Conservation (phyloP, 202 grass and related monocot species). For the Zoysia matrella region DNA sequence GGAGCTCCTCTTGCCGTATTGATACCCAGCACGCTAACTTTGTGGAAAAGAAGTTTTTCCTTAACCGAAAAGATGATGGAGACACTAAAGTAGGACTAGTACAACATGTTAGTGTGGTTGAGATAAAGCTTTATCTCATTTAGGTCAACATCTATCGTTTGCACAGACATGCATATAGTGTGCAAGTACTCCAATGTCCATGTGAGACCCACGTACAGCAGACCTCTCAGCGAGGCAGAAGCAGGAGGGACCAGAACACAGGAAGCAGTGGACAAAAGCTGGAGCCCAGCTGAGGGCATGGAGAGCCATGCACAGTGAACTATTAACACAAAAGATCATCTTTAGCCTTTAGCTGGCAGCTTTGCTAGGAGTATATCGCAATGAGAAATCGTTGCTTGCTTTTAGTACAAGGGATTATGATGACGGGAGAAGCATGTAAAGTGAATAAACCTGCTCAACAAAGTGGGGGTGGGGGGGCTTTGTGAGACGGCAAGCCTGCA, state of each 20-base stretch:
- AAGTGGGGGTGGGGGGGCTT: slow-evolving; percentile 35
- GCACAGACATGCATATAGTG: slow-evolving; percentile 18
- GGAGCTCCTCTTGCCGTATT: slow-evolving; percentile 42
- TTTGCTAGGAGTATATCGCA: slow-evolving; percentile 45
- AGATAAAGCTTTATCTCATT: slow-evolving; percentile 43
- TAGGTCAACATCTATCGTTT: slow-evolving; percentile 45
- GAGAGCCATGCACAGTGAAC: slow-evolving; percentile 58
- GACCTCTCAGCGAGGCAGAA: slow-evolving; percentile 28
- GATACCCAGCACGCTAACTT: slow-evolving; percentile 43
- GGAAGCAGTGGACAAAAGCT: slow-evolving; percentile 70
- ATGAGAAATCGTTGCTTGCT: slow-evolving; percentile 62
- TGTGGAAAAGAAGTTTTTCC: slow-evolving; percentile 43
- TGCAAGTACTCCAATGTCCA: slow-evolving; percentile 40
- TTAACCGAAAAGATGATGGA: slow-evolving; percentile 30
- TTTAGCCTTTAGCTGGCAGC: slow-evolving; percentile 60
- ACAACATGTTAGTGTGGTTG: slow-evolving; percentile 44
- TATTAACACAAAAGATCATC: slow-evolving; percentile 64
- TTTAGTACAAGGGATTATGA: slow-evolving; percentile 80
- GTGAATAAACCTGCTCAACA: slow-evolving; percentile 29
- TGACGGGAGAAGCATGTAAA: slow-evolving; percentile 53
- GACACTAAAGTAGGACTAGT: slow-evolving; percentile 23
- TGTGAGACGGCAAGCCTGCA: slow-evolving; percentile 49
- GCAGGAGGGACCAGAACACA: slow-evolving; percentile 45
- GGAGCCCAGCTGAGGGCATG: slow-evolving; percentile 51
- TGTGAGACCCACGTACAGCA: slow-evolving; percentile 42